These are phyloP conservation scores for Candida ficus DNA, from an alignment of 805 yeast genomes.

Conservation along the genomic window DNA sequence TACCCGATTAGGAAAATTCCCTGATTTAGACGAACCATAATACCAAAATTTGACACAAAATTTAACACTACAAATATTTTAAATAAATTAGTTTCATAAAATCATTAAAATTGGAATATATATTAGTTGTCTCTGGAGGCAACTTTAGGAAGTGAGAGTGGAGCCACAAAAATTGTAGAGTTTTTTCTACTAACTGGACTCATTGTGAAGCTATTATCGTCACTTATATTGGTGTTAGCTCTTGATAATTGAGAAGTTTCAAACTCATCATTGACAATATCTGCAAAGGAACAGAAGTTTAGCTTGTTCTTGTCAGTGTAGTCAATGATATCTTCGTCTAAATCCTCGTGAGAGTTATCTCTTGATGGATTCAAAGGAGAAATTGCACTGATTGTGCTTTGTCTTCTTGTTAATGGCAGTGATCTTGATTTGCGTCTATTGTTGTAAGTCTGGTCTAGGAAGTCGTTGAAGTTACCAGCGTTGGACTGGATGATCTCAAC, in stretches of 20 bases:
- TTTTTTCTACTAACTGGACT: constrained; percentile 12
- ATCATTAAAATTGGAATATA: too few species aligned
- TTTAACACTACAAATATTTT: too few species aligned
- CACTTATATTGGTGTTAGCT: not conserved
- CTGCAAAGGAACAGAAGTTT: constrained; percentile 24
- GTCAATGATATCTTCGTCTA: constrained; percentile 13
- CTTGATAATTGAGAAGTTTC: constrained; percentile 5
- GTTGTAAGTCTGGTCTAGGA: constrained; percentile 6
- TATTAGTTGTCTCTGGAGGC: not conserved
- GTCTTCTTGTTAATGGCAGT: constrained; percentile 7
- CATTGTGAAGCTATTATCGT: not conserved
- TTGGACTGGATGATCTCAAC: constrained; percentile 66
- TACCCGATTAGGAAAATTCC: too few species aligned
- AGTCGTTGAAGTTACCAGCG: constrained; percentile 5
- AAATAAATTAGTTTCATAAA: too few species aligned
- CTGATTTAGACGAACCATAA: too few species aligned
- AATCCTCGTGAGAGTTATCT: too few species aligned
- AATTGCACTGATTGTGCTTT: not conserved
- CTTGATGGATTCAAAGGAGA: too few species aligned
- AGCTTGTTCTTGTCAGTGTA: constrained; percentile 21
- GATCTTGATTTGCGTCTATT: constrained; percentile 1
- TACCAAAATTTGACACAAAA: too few species aligned
- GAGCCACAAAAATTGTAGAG: constrained; percentile 8
- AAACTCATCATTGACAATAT: constrained; percentile 21
- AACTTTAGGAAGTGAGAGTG: too few species aligned